Percentiles rank a stretch among this genome's conserved stretches.
These are phyloP conservation scores for Aspergillus homomorphus DNA, from an alignment of 495 filamentous ascomycete genomes.

Conservation along the genomic window DNA sequence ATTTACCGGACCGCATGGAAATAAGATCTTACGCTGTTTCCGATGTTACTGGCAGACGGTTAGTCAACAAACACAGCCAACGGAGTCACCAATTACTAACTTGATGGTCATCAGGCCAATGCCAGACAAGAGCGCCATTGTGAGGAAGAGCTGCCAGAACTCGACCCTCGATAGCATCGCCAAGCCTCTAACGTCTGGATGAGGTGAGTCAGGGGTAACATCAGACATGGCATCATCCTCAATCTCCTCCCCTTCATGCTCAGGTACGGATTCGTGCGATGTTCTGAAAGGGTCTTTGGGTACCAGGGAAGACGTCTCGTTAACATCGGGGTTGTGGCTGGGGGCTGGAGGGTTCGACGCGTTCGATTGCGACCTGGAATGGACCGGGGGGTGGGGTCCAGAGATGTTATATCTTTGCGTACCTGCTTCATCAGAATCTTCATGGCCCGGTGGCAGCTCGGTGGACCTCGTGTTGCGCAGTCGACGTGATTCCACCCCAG, in stretches of 20 bases:
- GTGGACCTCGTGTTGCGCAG: slow-evolving; percentile 62
- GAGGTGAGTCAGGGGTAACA: slow-evolving; percentile 53
- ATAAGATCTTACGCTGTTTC: slow-evolving; percentile 65
- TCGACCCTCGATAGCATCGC: slow-evolving; percentile 70
- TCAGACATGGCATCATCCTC: slow-evolving; percentile 41
- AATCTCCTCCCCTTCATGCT: slow-evolving; percentile 10
- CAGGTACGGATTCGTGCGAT: slow-evolving; percentile 22
- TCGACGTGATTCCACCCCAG: slow-evolving; percentile 50
- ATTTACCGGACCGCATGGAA: not conserved
- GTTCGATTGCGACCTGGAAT: slow-evolving; percentile 35
- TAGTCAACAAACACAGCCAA: slow-evolving; percentile 25
- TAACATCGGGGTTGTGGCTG: slow-evolving; percentile 37
- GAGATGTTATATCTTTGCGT: slow-evolving; percentile 49
- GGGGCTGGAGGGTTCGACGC: slow-evolving; percentile 36
- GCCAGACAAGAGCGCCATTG: slow-evolving; percentile 85
- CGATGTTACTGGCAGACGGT: slow-evolving; percentile 73
- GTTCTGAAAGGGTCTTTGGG: slow-evolving; percentile 54
- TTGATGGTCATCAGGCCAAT: slow-evolving; percentile 99
- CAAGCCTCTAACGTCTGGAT: slow-evolving; percentile 86
- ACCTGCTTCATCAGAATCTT: slow-evolving; percentile 62
- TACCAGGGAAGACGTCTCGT: slow-evolving; percentile 85
- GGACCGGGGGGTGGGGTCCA: slow-evolving; percentile 27
- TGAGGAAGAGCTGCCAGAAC: slow-evolving; percentile 85
- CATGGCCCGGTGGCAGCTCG: slow-evolving; percentile 41
- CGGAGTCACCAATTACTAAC: slow-evolving; percentile 50